Evolutionary conservation across 2,329 filamentous ascomycete species (phyloP).

Genomic region (Allantophomopsis cytisporea): DNA sequence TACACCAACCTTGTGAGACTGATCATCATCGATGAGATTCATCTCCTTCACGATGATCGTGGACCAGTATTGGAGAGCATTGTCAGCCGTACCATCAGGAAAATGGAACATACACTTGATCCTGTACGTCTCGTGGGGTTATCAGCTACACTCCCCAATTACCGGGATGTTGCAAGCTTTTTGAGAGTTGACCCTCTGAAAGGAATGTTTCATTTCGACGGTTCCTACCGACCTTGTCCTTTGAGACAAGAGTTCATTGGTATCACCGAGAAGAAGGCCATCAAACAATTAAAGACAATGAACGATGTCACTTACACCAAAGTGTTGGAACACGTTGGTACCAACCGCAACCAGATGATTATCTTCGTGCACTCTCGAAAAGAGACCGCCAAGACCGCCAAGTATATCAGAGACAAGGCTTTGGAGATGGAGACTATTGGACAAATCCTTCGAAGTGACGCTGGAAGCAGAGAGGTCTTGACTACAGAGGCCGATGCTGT

Average conservation of each 20-base stretch:
- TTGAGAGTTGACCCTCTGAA: conserved; percentile 76
- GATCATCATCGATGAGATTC: conserved; percentile 96
- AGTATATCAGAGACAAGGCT: conserved; percentile 91
- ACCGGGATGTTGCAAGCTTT: conserved; percentile 90
- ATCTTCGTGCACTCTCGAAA: conserved; percentile 98
- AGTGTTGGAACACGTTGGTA: conserved; percentile 89
- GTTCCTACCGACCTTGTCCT: conserved; percentile 84
- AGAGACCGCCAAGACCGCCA: conserved; percentile 94
- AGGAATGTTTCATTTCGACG: conserved; percentile 92
- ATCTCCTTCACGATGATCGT: conserved; percentile 92
- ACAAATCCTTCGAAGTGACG: conserved; percentile 86
- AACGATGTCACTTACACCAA: conserved; percentile 98
- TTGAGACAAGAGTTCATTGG: conserved; percentile 95
- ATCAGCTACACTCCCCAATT: conserved; percentile 92
- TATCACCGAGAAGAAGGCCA: conserved; percentile 93
- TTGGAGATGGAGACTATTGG: conserved; percentile 96
- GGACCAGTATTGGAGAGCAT: conserved; percentile 95
- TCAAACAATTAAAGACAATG: conserved; percentile 98
- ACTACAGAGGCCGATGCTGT: conserved; percentile 73
- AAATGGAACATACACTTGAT: conserved; percentile 87
- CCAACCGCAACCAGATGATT: conserved; percentile 91
- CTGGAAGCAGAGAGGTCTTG: conserved; percentile 78
- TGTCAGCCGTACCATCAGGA: conserved; percentile 84
- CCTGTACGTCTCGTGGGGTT: conserved; percentile 84
- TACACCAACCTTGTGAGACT: conserved; percentile 96